Base-by-base conservation (phyloP, 805 yeast genomes). In the Wickerhamomyces rabaulensis region DNA sequence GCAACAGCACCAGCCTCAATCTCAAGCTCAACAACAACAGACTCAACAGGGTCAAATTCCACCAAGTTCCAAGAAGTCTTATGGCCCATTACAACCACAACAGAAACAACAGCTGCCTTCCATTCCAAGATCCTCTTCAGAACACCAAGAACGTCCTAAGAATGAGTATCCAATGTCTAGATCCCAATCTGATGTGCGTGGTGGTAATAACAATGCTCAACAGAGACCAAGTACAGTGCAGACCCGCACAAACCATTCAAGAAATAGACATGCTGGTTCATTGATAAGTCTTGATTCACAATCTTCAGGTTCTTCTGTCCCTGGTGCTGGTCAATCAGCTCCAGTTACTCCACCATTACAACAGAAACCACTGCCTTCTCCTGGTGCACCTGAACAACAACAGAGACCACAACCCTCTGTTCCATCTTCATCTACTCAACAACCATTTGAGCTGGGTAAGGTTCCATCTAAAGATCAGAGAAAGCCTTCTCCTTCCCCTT, bases 241-340 rank as follows among this genome's bases (percentile, higher is more conserved):
- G 25, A 35, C 52, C 44, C 52, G 48, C 29, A 57, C 61, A 9
- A 66, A 66, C 44, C 71, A 67, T 46, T 56, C 70, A 3, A 61
- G 69, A 45, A 66, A 67, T 46, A 62, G 71, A 48, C 71, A 68
- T 44, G 53, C 58, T 13, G 62, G 62, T 3, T 56, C 58, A 9
- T 39, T 50, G 40, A 61, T 54, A 26, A 50, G 42, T 41, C 41
- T 47, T 39, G 51, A 50, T 23, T 40, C 44, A 6, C 26, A 29
- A 26, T 20, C 42, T 4, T 19, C 22, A 8, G 16, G 16, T 36
- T 2, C 23, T 9, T 20, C 39, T 19, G 39, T 19, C 16, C 3
- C 23, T 8, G 19, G 19, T 12, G 3, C 37, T 17, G 16, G 21
- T 7, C 21, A 17, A 16, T 4, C 13, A 5, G 9, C 21, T 33